Evolutionary conservation across 1,139 yeast genomes (phyloP), one percentile per base, ranked within the genome.

Genomic region (Yamadazyma trypodendri): DNA sequence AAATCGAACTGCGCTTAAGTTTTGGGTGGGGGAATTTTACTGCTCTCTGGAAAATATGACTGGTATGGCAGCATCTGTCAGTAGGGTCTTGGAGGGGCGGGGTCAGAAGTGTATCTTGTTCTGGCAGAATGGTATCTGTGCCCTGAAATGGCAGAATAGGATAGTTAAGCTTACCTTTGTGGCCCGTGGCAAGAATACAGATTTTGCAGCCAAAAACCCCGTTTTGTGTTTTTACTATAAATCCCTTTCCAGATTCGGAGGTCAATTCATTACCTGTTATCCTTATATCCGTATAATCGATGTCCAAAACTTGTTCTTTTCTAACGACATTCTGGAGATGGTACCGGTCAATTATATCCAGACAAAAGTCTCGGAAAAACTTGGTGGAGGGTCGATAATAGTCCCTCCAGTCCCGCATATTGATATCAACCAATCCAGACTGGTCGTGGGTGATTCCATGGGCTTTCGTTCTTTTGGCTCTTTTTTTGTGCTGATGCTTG

Each of bases 391-490:
- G 77, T 11, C 77, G 55, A 44, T 69, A 72, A 44, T 68, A 72
- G 44, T 72, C 77, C 34, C 63, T 61, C 61, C 71, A 63, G 42
- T 69, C 75, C 35, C 77, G 52, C 71, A 68, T 66, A 44, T 72
- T 69, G 34, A 71, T 60, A 43, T 70, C 68, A 9, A 65, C 54
- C 11, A 65, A 51, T 0, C 72, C 72, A 0, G 63, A 55, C 9
- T 44, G 51, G 42, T 65, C 63, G 34, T 65, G 69, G 24, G 39
- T 43, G 1, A 6, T 34, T 39, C 18, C 29, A 32, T 16, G 28
- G 22, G 15, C 15, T 22, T 23, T 33, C 21, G 21, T 43, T 37
- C 36, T 32, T n/a, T n/a, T n/a, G 13, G 20, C 13, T 27, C 52
- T 44, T 30, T 61, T 61, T 45, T 70, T 72, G 42, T 56, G 53